Conservation (phyloP, 345 rosid genomes). For the Clarkia xantiana region DNA sequence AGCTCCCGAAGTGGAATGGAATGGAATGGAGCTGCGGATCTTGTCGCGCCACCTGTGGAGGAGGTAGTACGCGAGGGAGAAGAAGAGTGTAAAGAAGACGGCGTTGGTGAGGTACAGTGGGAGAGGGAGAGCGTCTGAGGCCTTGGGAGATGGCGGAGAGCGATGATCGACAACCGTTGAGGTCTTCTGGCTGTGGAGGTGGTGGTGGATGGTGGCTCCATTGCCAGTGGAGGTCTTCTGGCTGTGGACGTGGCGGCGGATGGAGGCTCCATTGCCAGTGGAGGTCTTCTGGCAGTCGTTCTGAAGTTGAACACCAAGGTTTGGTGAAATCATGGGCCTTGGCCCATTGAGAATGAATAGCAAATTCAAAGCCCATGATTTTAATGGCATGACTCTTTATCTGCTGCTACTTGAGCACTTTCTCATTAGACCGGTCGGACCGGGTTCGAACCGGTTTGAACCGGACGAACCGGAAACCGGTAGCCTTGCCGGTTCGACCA, state of each 20-base stretch:
- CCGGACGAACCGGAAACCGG: too few species aligned
- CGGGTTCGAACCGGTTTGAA: too few species aligned
- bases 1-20: too few species aligned
- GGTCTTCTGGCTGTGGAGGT: background rate
- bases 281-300: background rate
- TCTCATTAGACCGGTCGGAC: too few species aligned
- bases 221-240: background rate
- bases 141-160: slow-evolving; percentile 25
- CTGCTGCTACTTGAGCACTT: too few species aligned
- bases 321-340: too few species aligned
- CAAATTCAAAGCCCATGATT: too few species aligned
- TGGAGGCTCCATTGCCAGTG: slow-evolving; percentile 1
- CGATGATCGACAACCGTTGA: slow-evolving; percentile 4
- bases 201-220: slow-evolving; percentile 7
- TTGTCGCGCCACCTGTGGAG: slow-evolving; percentile 91
- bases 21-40: slow-evolving; percentile 79
- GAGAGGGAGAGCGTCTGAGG: slow-evolving; percentile 74
- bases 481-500: too few species aligned
- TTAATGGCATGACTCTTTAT: too few species aligned
- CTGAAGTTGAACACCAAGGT: too few species aligned
- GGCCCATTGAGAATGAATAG: too few species aligned
- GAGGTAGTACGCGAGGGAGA: slow-evolving; percentile 72
- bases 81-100: slow-evolving; percentile 78
- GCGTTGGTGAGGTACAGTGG: slow-evolving; percentile 68
- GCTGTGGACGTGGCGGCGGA: slow-evolving; percentile 1